phyloP scores from a whole-genome alignment of 148 eudicot species.

The Rhododendron molle region DNA sequence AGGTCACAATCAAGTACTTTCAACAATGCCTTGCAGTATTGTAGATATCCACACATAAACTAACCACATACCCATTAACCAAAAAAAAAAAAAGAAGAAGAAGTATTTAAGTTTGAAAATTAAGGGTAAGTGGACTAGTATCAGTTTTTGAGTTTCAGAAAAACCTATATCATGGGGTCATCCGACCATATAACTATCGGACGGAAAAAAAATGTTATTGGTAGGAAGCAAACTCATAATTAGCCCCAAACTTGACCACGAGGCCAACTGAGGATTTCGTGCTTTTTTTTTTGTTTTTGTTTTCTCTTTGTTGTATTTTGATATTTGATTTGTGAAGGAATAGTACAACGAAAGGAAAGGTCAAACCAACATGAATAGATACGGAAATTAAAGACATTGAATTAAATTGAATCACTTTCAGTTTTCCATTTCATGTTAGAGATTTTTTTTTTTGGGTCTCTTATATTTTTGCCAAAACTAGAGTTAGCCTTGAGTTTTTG shows the following conservation, averaged over 20 bases:
- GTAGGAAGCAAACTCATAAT: not conserved
- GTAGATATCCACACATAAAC: not conserved
- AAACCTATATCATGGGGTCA: not conserved
- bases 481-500: too few species aligned
- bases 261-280: not conserved
- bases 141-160: not conserved
- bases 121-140: too few species aligned
- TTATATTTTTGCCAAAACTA: too few species aligned
- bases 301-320: not conserved
- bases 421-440: too few species aligned
- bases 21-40: not conserved
- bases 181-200: not conserved
- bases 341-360: not conserved
- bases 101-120: too few species aligned
- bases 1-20: not conserved
- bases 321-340: not conserved
- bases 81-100: too few species aligned
- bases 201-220: not conserved
- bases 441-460: too few species aligned
- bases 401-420: too few species aligned
- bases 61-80: not conserved
- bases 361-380: not conserved
- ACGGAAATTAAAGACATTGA: too few species aligned
- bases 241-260: not conserved
- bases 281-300: too few species aligned